Percentiles rank a stretch among this genome's conserved stretches.
Evolutionary conservation across 345 rosid genomes (phyloP).

Genomic region (Psidium friedrichsthalianum): DNA sequence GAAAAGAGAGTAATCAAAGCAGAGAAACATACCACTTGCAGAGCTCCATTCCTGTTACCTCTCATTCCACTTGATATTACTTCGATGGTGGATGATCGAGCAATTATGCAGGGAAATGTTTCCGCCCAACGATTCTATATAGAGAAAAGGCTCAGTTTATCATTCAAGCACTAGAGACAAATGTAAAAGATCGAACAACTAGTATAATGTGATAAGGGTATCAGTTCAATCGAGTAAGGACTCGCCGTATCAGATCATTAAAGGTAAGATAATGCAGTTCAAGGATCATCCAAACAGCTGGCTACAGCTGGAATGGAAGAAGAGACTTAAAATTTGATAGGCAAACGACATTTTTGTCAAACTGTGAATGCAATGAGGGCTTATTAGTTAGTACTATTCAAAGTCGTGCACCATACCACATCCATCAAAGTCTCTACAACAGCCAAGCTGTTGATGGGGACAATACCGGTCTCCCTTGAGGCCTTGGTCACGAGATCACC

Average conservation of each 20-base stretch:
- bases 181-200: background rate
- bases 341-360: background rate
- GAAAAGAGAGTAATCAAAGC: background rate
- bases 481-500: conserved; percentile 30
- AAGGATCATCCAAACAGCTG: background rate
- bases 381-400: background rate
- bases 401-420: conserved; percentile 29
- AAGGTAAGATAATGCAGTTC: background rate
- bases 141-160: background rate
- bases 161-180: background rate
- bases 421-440: conserved; percentile 65
- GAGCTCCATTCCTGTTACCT: conserved; percentile 39
- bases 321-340: background rate
- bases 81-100: conserved; percentile 31
- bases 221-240: background rate
- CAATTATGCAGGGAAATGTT: conserved; percentile 46
- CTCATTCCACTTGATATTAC: conserved; percentile 31
- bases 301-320: background rate
- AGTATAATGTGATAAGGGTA: background rate
- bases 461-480: conserved; percentile 44
- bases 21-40: conserved; percentile 42
- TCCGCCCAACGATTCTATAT: conserved; percentile 56
- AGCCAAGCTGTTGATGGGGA: conserved; percentile 37
- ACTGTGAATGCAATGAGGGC: background rate
- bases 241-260: background rate